phyloP scores from a whole-genome alignment of 768 basidiomycete genomes.

The Kwoniella sp. region DNA sequence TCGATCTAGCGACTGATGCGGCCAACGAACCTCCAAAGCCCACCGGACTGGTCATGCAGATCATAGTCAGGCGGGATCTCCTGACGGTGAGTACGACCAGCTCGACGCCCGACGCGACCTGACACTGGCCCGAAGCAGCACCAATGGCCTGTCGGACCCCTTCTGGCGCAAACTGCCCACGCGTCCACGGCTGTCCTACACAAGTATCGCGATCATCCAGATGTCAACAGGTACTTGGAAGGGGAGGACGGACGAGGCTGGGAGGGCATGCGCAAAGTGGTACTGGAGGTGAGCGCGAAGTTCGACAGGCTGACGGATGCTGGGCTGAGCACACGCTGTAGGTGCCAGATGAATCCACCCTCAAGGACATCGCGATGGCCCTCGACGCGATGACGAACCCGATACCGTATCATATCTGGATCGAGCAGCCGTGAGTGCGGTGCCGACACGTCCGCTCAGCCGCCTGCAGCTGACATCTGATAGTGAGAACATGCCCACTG shows the following conservation, averaged over 20 bases:
- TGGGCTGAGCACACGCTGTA: too few species aligned
- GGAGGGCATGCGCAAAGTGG: conserved; percentile 45
- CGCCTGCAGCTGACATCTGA: neutral
- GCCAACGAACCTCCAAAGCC: conserved; percentile 12
- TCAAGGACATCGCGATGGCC: conserved; percentile 19
- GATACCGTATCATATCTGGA: conserved; percentile 47
- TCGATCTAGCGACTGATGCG: neutral
- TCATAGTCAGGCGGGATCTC: conserved; percentile 43
- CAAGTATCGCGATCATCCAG: conserved; percentile 30
- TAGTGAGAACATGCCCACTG: conserved; percentile 48
- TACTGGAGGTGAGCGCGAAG: conserved; percentile 21
- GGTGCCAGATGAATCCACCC: conserved; percentile 25
- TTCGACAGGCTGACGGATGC: neutral
- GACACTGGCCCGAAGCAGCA: too few species aligned
- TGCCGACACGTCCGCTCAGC: neutral
- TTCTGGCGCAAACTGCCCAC: conserved; percentile 50
- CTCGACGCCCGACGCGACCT: too few species aligned
- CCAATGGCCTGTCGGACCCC: conserved; percentile 46
- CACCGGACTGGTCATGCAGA: conserved; percentile 48
- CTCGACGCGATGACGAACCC: conserved; percentile 25
- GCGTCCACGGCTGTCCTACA: conserved; percentile 48
- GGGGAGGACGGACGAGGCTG: conserved; percentile 28
- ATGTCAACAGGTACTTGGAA: conserved; percentile 39
- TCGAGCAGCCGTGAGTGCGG: conserved; percentile 47
- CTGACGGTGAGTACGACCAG: conserved; percentile 39